Evolutionary conservation across 192 early-diverging fungal genomes (phyloP).

Genomic region (Thoreauomyces humboldtii): DNA sequence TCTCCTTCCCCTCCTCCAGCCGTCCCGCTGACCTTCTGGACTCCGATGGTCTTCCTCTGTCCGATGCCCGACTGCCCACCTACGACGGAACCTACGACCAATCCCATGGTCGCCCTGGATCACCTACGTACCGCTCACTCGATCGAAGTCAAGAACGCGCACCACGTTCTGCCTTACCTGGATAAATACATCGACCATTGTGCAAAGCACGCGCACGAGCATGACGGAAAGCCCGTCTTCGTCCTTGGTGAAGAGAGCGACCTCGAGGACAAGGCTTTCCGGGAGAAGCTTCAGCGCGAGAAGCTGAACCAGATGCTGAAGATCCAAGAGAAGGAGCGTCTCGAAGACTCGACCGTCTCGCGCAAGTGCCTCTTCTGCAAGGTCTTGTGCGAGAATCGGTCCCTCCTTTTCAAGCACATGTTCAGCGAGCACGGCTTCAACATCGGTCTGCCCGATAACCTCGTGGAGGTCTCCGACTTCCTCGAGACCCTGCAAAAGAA

Average conservation of each 20-base stretch:
- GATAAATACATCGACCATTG: conserved; percentile 75
- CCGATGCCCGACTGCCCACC: conserved; percentile 60
- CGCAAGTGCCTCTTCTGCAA: conserved; percentile 95
- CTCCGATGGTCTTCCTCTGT: conserved; percentile 60
- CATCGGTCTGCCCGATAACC: conserved; percentile 87
- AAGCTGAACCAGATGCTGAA: conserved; percentile 72
- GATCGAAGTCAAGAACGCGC: conserved; percentile 65
- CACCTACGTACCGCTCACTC: conserved; percentile 69
- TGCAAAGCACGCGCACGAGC: conserved; percentile 51
- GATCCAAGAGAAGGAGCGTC: conserved; percentile 70
- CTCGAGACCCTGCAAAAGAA: conserved; percentile 73
- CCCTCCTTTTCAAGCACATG: conserved; percentile 81
- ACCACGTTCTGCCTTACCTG: conserved; percentile 74
- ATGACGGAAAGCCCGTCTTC: conserved; percentile 37
- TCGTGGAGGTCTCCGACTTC: conserved; percentile 82
- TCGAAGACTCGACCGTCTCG: conserved; percentile 58
- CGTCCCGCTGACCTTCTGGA: conserved; percentile 29
- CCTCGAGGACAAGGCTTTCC: conserved; percentile 59
- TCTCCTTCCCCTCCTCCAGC: conserved; percentile 25
- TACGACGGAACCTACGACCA: conserved; percentile 41
- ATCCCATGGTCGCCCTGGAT: conserved; percentile 60
- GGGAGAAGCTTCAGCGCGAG: conserved; percentile 68
- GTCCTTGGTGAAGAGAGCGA: conserved; percentile 61
- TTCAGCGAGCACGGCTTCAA: conserved; percentile 90
- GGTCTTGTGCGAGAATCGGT: conserved; percentile 67